Evolutionary conservation across 768 basidiomycete genomes (phyloP).

Genomic region (Pisolithus orientalis): DNA sequence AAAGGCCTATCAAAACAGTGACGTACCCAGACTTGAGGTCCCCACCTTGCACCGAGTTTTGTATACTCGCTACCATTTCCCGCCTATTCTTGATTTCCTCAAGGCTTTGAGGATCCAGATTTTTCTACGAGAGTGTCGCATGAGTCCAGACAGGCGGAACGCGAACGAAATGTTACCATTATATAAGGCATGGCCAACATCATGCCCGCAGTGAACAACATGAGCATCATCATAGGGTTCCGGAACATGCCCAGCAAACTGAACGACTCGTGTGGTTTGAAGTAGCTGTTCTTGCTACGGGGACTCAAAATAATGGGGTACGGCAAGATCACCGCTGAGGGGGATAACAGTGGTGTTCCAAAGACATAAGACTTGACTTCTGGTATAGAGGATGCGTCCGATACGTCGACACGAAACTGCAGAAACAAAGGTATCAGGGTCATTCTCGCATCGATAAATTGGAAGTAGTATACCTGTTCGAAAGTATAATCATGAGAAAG

Average conservation of each 20-base stretch:
- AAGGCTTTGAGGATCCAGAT: constrained; percentile 63
- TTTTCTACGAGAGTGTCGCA: constrained; percentile 46
- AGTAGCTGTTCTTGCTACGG: constrained; percentile 55
- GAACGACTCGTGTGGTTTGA: constrained; percentile 66
- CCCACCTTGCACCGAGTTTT: constrained; percentile 51
- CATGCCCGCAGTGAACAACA: constrained; percentile 60
- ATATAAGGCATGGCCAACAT: constrained; percentile 71
- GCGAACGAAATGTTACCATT: constrained; percentile 41
- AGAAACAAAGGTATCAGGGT: constrained; percentile 5
- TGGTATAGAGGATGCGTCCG: constrained; percentile 34
- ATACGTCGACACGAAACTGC: constrained; percentile 66
- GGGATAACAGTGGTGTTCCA: constrained; percentile 63
- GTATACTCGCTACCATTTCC: constrained; percentile 47
- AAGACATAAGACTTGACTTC: constrained; percentile 59
- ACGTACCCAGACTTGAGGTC: constrained; percentile 55
- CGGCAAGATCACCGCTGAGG: constrained; percentile 46
- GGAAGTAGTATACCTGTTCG: constrained; percentile 48
- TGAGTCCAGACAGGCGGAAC: background rate
- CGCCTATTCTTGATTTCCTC: constrained; percentile 61
- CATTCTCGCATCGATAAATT: background rate
- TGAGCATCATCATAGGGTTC: constrained; percentile 81
- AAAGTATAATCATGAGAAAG: constrained; percentile 61
- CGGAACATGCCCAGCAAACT: constrained; percentile 70
- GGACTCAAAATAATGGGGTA: constrained; percentile 57
- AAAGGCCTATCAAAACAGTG: too few relatives aligned